phyloP scores from a whole-genome alignment of 768 basidiomycete genomes.

The Russula sp. region DNA sequence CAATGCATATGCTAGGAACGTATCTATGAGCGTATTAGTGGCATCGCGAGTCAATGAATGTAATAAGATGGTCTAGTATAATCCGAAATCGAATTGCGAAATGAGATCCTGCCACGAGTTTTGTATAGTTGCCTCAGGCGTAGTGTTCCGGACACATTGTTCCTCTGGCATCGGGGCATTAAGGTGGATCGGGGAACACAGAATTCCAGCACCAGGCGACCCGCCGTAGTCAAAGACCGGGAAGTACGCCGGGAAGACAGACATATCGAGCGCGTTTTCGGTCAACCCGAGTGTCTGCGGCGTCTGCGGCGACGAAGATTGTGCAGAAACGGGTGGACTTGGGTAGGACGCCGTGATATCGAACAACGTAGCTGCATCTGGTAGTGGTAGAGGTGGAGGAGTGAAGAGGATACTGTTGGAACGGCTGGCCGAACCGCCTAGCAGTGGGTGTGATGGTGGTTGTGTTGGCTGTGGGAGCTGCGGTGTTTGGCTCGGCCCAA shows the following conservation, averaged over 20 bases:
- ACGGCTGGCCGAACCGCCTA: background rate
- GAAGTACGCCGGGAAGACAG: constrained; percentile 21
- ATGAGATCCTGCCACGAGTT: constrained; percentile 30
- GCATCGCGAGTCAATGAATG: no score
- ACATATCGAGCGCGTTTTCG: constrained; percentile 15
- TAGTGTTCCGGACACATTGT: constrained; percentile 28
- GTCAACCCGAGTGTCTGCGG: background rate
- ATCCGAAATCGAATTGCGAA: constrained; percentile 31
- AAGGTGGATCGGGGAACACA: constrained; percentile 20
- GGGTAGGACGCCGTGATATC: constrained; percentile 19
- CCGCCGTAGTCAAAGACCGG: constrained; percentile 22
- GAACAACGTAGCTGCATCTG: constrained; percentile 13
- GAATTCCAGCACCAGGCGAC: background rate
- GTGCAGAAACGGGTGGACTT: constrained; percentile 13
- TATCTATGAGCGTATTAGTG: background rate
- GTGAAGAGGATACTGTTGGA: background rate
- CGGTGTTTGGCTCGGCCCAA: constrained; percentile 32
- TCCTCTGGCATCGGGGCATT: constrained; percentile 12
- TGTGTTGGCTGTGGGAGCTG: constrained; percentile 8
- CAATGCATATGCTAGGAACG: background rate
- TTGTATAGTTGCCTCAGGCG: constrained; percentile 31
- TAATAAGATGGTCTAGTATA: constrained; percentile 9
- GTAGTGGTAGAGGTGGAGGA: background rate
- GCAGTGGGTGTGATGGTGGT: constrained; percentile 3
- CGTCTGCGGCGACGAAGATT: constrained; percentile 14